Conservation (phyloP, 306 rosid species). For the Sindora glabra region DNA sequence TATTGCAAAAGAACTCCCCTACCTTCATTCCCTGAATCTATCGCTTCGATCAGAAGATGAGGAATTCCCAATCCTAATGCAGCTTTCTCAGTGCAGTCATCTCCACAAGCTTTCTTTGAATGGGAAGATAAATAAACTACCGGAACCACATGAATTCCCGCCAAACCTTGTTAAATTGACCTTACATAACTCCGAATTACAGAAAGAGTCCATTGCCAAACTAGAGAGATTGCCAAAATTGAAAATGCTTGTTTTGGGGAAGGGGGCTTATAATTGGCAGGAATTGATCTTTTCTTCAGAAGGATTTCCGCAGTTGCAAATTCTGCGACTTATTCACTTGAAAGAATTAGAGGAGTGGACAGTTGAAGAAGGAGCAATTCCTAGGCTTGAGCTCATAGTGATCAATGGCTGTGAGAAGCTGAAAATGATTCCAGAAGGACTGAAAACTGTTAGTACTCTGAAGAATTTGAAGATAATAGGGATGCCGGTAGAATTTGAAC, state of each 20-base stretch:
- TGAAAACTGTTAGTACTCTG: conserved; percentile 22
- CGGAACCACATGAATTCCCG: conserved; percentile 39
- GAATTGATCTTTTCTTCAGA: conserved; percentile 28
- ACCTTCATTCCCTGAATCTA: conserved; percentile 30
- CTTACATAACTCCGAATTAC: conserved; percentile 29
- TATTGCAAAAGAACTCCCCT: conserved; percentile 9
- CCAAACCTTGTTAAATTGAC: conserved; percentile 33
- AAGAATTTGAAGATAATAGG: conserved; percentile 33
- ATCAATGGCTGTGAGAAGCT: conserved; percentile 39
- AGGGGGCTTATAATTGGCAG: conserved; percentile 27
- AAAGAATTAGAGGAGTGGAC: conserved; percentile 44
- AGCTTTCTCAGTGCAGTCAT: conserved; percentile 28
- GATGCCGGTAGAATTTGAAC: conserved; percentile 44
- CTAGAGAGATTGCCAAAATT: conserved; percentile 37
- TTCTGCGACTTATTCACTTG: conserved; percentile 27
- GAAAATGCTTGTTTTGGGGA: conserved; percentile 29
- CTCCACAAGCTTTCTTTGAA: conserved; percentile 34
- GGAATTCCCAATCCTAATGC: conserved; percentile 38
- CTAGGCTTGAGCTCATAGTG: conserved; percentile 27
- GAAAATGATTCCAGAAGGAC: conserved; percentile 36
- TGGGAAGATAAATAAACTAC: conserved; percentile 35
- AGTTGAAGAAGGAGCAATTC: conserved; percentile 22
- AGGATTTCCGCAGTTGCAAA: conserved; percentile 27
- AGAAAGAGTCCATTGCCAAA: conserved; percentile 37
- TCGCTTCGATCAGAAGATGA: conserved; percentile 36